phyloP scores from a whole-genome alignment of 129 eudicot species.

The Helianthus tuberosus region DNA sequence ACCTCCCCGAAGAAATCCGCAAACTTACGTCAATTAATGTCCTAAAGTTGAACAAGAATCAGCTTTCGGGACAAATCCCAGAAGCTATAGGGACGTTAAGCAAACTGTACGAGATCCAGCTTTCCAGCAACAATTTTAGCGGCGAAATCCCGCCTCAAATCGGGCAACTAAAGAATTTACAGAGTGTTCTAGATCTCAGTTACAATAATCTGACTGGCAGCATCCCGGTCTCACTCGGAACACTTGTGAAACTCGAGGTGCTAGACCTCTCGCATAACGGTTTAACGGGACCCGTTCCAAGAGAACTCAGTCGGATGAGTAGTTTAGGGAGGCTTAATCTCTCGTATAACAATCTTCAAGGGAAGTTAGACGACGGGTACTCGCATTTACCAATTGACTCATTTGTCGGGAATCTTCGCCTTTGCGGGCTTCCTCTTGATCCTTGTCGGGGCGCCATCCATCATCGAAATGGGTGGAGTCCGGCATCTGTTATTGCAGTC shows the following conservation, averaged over 20 bases:
- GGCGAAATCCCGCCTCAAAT: constrained; percentile 75
- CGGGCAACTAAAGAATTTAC: constrained; percentile 75
- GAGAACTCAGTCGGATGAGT: constrained; percentile 68
- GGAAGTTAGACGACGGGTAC: constrained; percentile 62
- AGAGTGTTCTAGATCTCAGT: constrained; percentile 79
- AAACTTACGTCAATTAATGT: constrained; percentile 76
- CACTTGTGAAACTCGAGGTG: constrained; percentile 74
- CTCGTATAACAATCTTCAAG: constrained; percentile 77
- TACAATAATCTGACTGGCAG: constrained; percentile 70
- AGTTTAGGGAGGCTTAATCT: constrained; percentile 78
- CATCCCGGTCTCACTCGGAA: constrained; percentile 71
- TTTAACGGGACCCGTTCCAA: constrained; percentile 69
- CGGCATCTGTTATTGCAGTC: constrained; percentile 55
- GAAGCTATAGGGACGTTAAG: constrained; percentile 60
- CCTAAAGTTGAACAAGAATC: constrained; percentile 66
- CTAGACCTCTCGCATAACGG: constrained; percentile 79
- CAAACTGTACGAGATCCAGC: constrained; percentile 77
- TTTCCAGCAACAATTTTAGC: constrained; percentile 61
- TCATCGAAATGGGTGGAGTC: constrained; percentile 35
- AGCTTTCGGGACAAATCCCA: constrained; percentile 76
- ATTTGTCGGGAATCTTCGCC: constrained; percentile 64
- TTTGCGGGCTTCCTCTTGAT: constrained; percentile 77
- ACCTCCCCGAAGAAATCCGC: constrained; percentile 70
- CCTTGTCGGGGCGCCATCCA: constrained; percentile 41
- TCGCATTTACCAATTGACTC: constrained; percentile 71